Conservation (phyloP, 1,284 basidiomycete genomes). For the Sanghuangporus sanghuang region DNA sequence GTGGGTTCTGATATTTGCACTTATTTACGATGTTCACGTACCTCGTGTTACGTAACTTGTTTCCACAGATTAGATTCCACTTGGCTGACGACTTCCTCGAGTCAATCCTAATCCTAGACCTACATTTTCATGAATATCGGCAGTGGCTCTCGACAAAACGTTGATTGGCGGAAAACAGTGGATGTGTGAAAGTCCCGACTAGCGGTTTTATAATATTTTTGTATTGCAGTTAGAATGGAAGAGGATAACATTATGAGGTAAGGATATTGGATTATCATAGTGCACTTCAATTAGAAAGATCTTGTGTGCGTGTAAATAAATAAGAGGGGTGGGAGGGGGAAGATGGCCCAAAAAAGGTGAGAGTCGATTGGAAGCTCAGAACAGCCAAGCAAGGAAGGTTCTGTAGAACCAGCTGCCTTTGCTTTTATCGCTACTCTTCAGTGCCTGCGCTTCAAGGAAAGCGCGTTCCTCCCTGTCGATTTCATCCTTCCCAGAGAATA, state of each 20-base stretch:
- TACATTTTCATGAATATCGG: background rate
- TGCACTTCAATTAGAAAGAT: background rate
- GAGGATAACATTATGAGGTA: background rate
- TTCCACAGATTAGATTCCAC: too few relatives aligned
- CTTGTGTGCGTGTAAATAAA: background rate
- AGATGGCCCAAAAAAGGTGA: background rate
- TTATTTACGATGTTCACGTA: too few relatives aligned
- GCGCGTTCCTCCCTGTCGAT: constrained; percentile 15
- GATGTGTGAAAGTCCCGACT: background rate
- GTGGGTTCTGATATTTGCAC: too few relatives aligned
- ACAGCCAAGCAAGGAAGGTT: constrained; percentile 12
- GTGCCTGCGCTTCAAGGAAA: constrained; percentile 26
- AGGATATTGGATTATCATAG: background rate
- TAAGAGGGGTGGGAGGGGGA: background rate
- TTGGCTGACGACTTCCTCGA: too few relatives aligned
- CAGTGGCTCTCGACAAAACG: background rate
- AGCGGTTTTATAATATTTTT: background rate
- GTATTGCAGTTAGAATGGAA: background rate
- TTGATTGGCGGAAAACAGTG: background rate
- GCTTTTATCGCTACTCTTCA: background rate
- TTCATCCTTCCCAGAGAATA: constrained; percentile 14
- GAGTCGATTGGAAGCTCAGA: background rate
- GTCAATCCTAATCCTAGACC: too few relatives aligned
- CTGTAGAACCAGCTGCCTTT: constrained; percentile 8
- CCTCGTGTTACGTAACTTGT: too few relatives aligned